These are phyloP conservation scores for Paratinospora sagittata DNA, from an alignment of 164 flowering plant species.

Conservation along the genomic window DNA sequence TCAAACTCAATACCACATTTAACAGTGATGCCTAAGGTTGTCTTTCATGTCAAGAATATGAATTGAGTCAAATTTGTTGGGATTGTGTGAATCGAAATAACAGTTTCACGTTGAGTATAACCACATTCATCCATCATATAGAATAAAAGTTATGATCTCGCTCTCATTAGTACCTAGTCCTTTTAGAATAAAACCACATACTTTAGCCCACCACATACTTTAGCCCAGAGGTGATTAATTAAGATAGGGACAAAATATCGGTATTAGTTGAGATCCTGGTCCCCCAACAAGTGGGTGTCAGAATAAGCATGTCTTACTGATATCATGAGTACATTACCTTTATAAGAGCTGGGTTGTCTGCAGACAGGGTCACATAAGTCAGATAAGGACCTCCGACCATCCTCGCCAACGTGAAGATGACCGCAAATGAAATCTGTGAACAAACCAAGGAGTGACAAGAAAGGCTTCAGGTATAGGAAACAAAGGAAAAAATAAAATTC, in stretches of 20 bases:
- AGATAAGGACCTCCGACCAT: conserved; percentile 79
- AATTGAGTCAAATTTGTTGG: neutral
- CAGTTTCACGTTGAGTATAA: too few relatives aligned
- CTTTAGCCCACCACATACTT: too few relatives aligned
- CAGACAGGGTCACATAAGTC: conserved; percentile 51
- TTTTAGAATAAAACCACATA: too few relatives aligned
- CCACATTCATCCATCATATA: neutral
- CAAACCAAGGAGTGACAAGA: conserved; percentile 1
- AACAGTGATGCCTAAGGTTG: neutral
- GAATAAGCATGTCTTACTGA: too few relatives aligned
- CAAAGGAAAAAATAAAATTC: neutral
- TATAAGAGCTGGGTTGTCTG: conserved; percentile 62
- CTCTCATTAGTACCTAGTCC: neutral
- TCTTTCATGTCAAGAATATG: neutral
- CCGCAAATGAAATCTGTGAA: conserved; percentile 60
- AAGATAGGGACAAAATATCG: neutral
- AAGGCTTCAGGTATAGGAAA: too few relatives aligned
- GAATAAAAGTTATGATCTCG: neutral
- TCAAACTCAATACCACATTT: neutral
- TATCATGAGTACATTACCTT: too few relatives aligned
- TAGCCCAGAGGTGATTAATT: too few relatives aligned
- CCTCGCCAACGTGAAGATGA: conserved; percentile 61
- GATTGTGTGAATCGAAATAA: neutral
- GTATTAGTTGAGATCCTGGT: neutral
- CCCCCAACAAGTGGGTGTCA: too few relatives aligned